Percentiles rank a stretch among this genome's conserved stretches.
These are phyloP conservation scores for Linanthus parryae DNA, from an alignment of 148 eudicot species.

Conservation along the genomic window DNA sequence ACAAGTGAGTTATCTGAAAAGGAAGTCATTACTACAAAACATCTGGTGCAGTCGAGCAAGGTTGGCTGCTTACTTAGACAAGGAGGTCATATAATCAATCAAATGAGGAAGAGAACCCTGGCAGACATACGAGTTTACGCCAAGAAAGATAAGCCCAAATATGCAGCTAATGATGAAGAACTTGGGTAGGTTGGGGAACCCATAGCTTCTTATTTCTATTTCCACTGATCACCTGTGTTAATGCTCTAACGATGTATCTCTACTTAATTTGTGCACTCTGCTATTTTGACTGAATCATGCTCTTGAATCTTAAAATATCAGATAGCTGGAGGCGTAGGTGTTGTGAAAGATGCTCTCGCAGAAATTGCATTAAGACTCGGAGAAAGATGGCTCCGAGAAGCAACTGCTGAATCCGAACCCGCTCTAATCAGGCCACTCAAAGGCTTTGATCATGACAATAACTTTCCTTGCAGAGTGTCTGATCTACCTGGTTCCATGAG, in stretches of 20 bases:
- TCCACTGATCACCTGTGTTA: neutral
- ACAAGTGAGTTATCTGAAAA: slow-evolving; percentile 68
- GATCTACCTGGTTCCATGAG: slow-evolving; percentile 29
- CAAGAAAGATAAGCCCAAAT: slow-evolving; percentile 71
- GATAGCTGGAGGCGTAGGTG: slow-evolving; percentile 67
- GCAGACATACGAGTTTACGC: slow-evolving; percentile 73
- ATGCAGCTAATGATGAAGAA: slow-evolving; percentile 71
- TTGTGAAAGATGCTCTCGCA: slow-evolving; percentile 66
- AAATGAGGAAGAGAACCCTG: slow-evolving; percentile 75
- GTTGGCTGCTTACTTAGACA: slow-evolving; percentile 86
- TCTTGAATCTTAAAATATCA: slow-evolving; percentile 20
- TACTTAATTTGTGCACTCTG: neutral
- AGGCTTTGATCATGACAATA: slow-evolving; percentile 36
- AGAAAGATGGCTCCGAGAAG: slow-evolving; percentile 52
- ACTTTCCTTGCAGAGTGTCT: slow-evolving; percentile 32
- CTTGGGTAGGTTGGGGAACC: slow-evolving; percentile 58
- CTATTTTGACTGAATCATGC: slow-evolving; percentile 3
- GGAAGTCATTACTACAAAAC: slow-evolving; percentile 58
- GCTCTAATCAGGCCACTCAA: slow-evolving; percentile 32
- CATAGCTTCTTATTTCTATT: neutral
- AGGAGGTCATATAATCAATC: slow-evolving; percentile 74
- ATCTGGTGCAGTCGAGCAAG: slow-evolving; percentile 69
- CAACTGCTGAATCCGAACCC: slow-evolving; percentile 33
- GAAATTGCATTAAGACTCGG: slow-evolving; percentile 70
- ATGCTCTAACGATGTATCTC: no score